These are phyloP conservation scores for Fusarium heterosporum DNA, from an alignment of 2,329 filamentous ascomycete species.

Conservation along the genomic window DNA sequence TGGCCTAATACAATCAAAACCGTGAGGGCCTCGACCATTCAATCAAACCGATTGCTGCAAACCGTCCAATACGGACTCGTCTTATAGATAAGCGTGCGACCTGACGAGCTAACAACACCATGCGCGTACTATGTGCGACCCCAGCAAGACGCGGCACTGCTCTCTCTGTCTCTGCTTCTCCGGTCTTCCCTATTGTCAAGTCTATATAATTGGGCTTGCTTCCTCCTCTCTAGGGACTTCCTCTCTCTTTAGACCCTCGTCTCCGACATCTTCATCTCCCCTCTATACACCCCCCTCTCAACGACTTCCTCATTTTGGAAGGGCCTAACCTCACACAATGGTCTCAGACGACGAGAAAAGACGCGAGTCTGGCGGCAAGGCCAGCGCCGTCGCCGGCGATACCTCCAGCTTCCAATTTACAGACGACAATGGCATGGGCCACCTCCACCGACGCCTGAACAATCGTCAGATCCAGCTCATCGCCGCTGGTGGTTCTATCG, in stretches of 20 bases:
- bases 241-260: background rate
- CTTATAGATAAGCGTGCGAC: constrained; percentile 17
- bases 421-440: constrained; percentile 24
- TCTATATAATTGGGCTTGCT: constrained; percentile 24
- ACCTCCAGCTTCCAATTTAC: constrained; percentile 8
- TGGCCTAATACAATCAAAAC: background rate
- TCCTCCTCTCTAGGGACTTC: background rate
- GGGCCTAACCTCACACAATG: constrained; percentile 14
- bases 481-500: constrained; percentile 38
- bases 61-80: background rate
- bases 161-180: constrained; percentile 29
- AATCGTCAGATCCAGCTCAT: constrained; percentile 48
- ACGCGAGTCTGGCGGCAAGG: constrained; percentile 13
- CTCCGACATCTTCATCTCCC: background rate
- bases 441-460: constrained; percentile 35
- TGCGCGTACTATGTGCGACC: background rate
- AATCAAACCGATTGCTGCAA: background rate
- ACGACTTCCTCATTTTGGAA: background rate
- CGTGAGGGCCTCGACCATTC: constrained; percentile 15
- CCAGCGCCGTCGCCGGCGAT: constrained; percentile 17
- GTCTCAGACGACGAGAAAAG: constrained; percentile 35
- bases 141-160: background rate
- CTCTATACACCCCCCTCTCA: background rate
- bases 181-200: background rate
- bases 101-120: constrained; percentile 9